Percentiles rank a stretch among this genome's conserved stretches.
phyloP scores from a whole-genome alignment of 345 rosid genomes.

The Capsella bursapastoris region DNA sequence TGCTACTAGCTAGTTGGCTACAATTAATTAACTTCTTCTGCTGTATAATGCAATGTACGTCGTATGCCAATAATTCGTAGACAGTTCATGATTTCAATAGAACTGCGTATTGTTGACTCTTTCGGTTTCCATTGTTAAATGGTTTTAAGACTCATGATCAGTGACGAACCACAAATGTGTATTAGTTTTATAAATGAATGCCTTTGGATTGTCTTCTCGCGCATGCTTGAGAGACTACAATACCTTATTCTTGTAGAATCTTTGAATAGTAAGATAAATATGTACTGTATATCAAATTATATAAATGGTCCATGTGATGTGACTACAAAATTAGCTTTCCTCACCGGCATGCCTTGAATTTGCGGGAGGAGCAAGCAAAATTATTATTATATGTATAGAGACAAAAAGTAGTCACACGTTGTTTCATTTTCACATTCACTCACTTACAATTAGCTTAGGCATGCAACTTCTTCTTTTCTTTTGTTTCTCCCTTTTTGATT shows the following conservation, averaged over 20 bases:
- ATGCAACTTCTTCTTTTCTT: slow-evolving; percentile 11
- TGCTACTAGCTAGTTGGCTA: not conserved
- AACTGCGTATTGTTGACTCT: not conserved
- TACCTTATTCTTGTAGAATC: not conserved
- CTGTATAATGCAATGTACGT: too few relatives aligned
- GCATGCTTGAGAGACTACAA: slow-evolving; percentile 10
- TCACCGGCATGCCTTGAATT: slow-evolving; percentile 28
- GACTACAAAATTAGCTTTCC: slow-evolving; percentile 18
- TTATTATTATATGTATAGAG: not conserved
- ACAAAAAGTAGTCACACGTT: not conserved
- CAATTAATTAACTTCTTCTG: not conserved
- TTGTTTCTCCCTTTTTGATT: not conserved
- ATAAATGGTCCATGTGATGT: slow-evolving; percentile 24
- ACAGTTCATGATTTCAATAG: not conserved
- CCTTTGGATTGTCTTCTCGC: not conserved
- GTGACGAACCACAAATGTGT: too few relatives aligned
- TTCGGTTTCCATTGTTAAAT: not conserved
- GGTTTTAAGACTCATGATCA: too few relatives aligned
- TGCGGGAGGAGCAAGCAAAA: not conserved
- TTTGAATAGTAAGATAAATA: slow-evolving; percentile 2
- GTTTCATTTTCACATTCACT: slow-evolving; percentile 31
- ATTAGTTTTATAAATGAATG: too few relatives aligned
- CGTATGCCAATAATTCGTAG: too few relatives aligned
- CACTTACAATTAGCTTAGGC: slow-evolving; percentile 8
- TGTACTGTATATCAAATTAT: not conserved